phyloP scores from a whole-genome alignment of 305 asterid genomes.

The Nicotiana rustica region DNA sequence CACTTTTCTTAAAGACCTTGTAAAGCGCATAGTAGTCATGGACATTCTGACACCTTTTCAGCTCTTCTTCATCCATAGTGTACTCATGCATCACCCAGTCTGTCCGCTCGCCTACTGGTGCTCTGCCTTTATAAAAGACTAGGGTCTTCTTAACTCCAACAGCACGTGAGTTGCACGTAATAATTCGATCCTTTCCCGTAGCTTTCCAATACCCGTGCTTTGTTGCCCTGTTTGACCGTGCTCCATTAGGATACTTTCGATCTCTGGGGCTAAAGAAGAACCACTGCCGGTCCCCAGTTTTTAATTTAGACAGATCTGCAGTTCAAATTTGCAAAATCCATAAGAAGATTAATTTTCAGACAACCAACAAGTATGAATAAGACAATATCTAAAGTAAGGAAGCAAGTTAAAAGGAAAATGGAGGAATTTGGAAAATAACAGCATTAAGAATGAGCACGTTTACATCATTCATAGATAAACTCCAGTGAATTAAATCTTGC shows the following conservation, averaged over 20 bases:
- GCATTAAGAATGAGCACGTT: background rate
- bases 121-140: slow-evolving; percentile 87
- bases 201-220: slow-evolving; percentile 88
- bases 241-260: slow-evolving; percentile 82
- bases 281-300: slow-evolving; percentile 96
- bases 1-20: slow-evolving; percentile 49
- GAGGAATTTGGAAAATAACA: background rate
- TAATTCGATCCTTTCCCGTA: slow-evolving; percentile 88
- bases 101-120: slow-evolving; percentile 85
- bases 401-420: background rate
- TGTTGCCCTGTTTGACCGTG: slow-evolving; percentile 78
- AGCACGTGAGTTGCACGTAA: slow-evolving; percentile 62
- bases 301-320: slow-evolving; percentile 79
- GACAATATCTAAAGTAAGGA: background rate
- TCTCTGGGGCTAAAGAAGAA: slow-evolving; percentile 90
- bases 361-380: slow-evolving; percentile 1
- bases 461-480: background rate
- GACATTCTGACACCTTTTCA: slow-evolving; percentile 58
- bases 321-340: slow-evolving; percentile 35
- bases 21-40: slow-evolving; percentile 58
- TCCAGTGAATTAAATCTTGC: background rate
- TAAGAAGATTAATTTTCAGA: slow-evolving; percentile 29
- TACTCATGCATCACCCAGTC: slow-evolving; percentile 99
- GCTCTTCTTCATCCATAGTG: slow-evolving; percentile 79
- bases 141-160: slow-evolving; percentile 93